Conservation (phyloP, 2,329 filamentous ascomycete genomes). For the Sphaceloma murrayae region DNA sequence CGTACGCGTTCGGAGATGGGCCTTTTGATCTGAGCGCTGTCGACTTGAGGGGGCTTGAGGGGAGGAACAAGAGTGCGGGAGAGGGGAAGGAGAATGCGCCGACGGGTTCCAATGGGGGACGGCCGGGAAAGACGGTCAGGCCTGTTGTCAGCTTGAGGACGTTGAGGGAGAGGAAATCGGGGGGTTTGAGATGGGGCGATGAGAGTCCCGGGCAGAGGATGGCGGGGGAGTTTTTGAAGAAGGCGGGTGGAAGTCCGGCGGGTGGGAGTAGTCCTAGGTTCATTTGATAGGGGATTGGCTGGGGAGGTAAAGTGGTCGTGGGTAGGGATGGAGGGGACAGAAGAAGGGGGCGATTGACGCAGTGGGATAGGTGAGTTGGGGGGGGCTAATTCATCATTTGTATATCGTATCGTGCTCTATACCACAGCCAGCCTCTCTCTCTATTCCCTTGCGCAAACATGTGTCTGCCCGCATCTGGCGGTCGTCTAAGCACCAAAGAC, state of each 20-base stretch:
- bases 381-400: too few species aligned
- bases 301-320: neutral
- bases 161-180: conserved; percentile 8
- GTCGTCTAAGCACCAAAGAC: conserved; percentile 14
- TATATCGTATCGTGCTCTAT: conserved; percentile 6
- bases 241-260: conserved; percentile 7
- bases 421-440: neutral
- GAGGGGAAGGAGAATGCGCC: conserved; percentile 21
- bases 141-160: neutral
- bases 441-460: neutral
- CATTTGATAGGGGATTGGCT: neutral
- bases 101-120: conserved; percentile 11
- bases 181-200: conserved; percentile 9
- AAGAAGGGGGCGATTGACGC: neutral
- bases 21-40: conserved; percentile 1
- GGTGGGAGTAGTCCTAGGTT: conserved; percentile 7
- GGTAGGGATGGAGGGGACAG: too few species aligned
- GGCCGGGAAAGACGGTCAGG: neutral
- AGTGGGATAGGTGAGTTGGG: too few species aligned
- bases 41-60: conserved; percentile 20
- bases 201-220: conserved; percentile 19
- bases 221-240: conserved; percentile 18
- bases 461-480: too few species aligned
- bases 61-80: conserved; percentile 23
- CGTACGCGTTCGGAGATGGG: conserved; percentile 27